Base-by-base conservation (phyloP, 331 rosid species). In the Pyracantha coccinea region DNA sequence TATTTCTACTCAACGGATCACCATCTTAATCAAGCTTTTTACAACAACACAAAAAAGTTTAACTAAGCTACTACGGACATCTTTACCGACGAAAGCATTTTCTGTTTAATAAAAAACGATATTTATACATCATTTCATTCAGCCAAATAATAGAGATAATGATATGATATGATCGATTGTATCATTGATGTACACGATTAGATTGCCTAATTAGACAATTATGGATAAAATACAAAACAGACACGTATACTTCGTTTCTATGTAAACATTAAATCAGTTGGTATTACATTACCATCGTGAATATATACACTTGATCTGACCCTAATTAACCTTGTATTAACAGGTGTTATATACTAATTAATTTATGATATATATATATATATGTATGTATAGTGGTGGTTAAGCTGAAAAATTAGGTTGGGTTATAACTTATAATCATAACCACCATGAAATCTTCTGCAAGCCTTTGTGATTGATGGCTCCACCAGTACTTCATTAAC, bases 231-330 rank as follows among this genome's bases (percentile, higher is more conserved):
- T 10, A 55, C 25, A 35, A 52, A 55, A 21, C 24, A 31, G 23
- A 38, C 32, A 21, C 20, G 64, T 66, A 28, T 16, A 55, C 31
- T 58, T 47, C 32, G 69, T 73, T 66, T 24, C 4, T 15, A 19
- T 63, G 19, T 21, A 9, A 8, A 41, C 28, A 67, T 60, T 68
- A 47, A 50, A 63, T 70, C 20, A 81, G 81, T 28, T 61, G 76
- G 81, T 81, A 74, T 77, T 31, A 44, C 82, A 73, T 77, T 59
- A 68, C 70, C 17, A 77, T 81, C 82, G 21, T 59, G 15, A n/a
- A 28, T 4, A 69, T 38, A 38, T 7, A 33, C 15, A 9, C 9
- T 16, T 8, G 41, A 63, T 58, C 8, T 2, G 29, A 11, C 4
- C 20, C 2, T 45, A 17, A 28, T n/a, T 28, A 15, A 32, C 16